Percentiles rank a stretch among this genome's conserved stretches.
phyloP scores from a whole-genome alignment of 2,329 filamentous ascomycete genomes.

The Paradendryphiella salina region DNA sequence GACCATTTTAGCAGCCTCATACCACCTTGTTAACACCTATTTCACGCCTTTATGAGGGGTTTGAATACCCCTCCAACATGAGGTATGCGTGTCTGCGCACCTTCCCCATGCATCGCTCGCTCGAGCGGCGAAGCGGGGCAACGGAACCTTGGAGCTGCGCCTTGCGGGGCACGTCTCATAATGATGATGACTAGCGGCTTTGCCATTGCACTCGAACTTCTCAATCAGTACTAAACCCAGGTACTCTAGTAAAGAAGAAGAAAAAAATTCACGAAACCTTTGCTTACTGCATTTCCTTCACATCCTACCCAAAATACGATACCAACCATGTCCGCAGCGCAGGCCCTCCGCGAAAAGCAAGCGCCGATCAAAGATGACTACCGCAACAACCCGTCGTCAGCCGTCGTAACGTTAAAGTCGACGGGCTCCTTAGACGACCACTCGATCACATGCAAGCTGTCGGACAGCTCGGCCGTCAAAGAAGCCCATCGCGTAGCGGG shows the following conservation, averaged over 20 bases:
- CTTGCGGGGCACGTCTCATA: conserved; percentile 25
- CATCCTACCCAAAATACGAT: background rate
- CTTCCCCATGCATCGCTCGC: conserved; percentile 18
- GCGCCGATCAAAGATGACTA: conserved; percentile 55
- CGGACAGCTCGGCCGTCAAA: conserved; percentile 47
- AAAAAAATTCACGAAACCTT: no score
- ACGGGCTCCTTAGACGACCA: conserved; percentile 51
- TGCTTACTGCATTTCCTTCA: no score
- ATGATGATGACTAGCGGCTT: background rate
- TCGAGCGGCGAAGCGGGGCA: conserved; percentile 27
- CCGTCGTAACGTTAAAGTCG: conserved; percentile 53
- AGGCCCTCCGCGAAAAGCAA: conserved; percentile 53
- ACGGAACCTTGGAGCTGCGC: conserved; percentile 20
- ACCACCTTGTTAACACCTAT: background rate
- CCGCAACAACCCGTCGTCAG: conserved; percentile 50
- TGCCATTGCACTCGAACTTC: no score
- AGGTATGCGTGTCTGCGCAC: background rate
- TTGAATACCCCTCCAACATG: background rate
- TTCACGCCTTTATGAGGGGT: background rate
- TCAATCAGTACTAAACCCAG: background rate
- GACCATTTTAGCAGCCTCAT: background rate
- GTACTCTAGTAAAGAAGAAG: background rate
- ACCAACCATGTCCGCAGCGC: conserved; percentile 33
- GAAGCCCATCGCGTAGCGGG: conserved; percentile 52
- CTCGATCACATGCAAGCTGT: conserved; percentile 54